Evolutionary conservation across 2,329 filamentous ascomycete species (phyloP).

Genomic region (Ophiocordyceps australis): DNA sequence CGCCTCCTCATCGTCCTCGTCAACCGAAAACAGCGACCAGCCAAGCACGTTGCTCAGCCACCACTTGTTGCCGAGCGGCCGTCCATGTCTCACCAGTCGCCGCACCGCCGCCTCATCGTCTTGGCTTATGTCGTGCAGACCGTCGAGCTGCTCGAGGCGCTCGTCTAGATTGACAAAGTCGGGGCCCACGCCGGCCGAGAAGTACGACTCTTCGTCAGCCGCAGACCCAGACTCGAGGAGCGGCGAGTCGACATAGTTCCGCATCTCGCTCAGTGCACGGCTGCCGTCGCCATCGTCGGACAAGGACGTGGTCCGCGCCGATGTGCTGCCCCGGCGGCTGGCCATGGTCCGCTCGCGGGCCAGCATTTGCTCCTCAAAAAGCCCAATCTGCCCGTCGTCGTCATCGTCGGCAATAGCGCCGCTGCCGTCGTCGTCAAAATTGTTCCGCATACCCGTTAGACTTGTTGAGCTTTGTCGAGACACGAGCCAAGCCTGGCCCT

Average conservation of each 20-base stretch:
- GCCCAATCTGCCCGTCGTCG: slow-evolving; percentile 26
- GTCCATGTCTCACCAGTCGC: slow-evolving; percentile 34
- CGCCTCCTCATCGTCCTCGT: slow-evolving; percentile 36
- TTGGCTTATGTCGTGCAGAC: slow-evolving; percentile 26
- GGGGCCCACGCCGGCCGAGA: slow-evolving; percentile 26
- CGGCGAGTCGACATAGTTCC: slow-evolving; percentile 23
- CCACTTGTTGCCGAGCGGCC: slow-evolving; percentile 29
- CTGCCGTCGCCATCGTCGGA: slow-evolving; percentile 28
- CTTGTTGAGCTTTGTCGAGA: slow-evolving; percentile 47
- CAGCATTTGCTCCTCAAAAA: slow-evolving; percentile 30
- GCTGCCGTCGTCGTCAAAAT: too few relatives aligned
- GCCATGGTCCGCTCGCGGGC: slow-evolving; percentile 29
- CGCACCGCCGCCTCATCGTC: slow-evolving; percentile 42
- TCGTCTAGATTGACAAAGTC: slow-evolving; percentile 47
- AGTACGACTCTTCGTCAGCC: slow-evolving; percentile 21
- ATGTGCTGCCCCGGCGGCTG: slow-evolving; percentile 27
- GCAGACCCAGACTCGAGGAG: background rate
- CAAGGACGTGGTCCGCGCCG: slow-evolving; percentile 13
- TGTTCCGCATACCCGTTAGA: slow-evolving; percentile 29
- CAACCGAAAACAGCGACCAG: slow-evolving; percentile 43
- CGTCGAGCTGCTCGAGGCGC: slow-evolving; percentile 33
- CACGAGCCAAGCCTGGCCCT: slow-evolving; percentile 52
- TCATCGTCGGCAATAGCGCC: background rate
- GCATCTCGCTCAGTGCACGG: slow-evolving; percentile 23
- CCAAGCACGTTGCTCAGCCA: slow-evolving; percentile 42